Evolutionary conservation across 2,329 filamentous ascomycete genomes (phyloP).

Genomic region (Bisporella sp.): DNA sequence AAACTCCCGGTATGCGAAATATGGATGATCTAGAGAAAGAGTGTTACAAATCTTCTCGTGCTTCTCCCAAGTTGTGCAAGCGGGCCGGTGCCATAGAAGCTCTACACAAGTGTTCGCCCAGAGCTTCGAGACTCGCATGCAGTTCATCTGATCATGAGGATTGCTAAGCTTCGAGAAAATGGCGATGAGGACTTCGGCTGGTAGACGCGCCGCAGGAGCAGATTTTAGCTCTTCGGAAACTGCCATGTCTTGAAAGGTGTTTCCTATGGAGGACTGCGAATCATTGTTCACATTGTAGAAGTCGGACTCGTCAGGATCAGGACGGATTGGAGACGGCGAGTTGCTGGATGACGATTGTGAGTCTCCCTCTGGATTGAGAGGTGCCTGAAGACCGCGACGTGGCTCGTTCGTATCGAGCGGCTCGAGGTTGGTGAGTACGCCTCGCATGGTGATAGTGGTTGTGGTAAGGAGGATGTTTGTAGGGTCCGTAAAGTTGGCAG

Average conservation of each 20-base stretch:
- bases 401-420: conserved; percentile 14
- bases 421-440: conserved; percentile 17
- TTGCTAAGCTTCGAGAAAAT: conserved; percentile 80
- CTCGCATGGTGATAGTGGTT: conserved; percentile 17
- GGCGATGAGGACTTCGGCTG: conserved; percentile 89
- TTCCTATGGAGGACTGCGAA: conserved; percentile 83
- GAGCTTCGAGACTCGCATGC: conserved; percentile 88
- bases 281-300: conserved; percentile 87
- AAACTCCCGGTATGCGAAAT: conserved; percentile 83
- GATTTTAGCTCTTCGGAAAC: conserved; percentile 58
- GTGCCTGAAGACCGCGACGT: conserved; percentile 16
- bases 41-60: conserved; percentile 76
- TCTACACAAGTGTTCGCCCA: conserved; percentile 93
- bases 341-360: conserved; percentile 50
- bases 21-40: conserved; percentile 63
- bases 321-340: conserved; percentile 55
- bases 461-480: neutral
- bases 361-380: conserved; percentile 24
- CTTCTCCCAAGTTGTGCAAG: conserved; percentile 80
- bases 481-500: neutral
- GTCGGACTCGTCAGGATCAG: conserved; percentile 86
- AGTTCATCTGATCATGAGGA: conserved; percentile 71
- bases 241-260: conserved; percentile 27
- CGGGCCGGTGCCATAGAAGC: conserved; percentile 87
- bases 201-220: conserved; percentile 73